phyloP scores from a whole-genome alignment of 768 basidiomycete species.

The Paxillus ammoniavirescens region DNA sequence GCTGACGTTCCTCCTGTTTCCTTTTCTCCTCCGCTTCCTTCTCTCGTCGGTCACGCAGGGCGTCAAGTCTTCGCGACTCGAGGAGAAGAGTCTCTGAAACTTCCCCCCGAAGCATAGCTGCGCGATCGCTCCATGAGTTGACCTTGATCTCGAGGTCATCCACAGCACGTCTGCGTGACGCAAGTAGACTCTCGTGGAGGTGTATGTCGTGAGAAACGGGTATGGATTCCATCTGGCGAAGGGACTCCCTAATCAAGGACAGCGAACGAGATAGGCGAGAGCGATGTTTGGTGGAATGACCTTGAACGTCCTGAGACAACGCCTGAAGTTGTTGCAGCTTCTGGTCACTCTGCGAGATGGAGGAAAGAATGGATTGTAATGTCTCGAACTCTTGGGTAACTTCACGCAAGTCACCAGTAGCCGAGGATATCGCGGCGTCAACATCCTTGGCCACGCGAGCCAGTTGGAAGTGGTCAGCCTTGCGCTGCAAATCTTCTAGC shows the following conservation, averaged over 20 bases:
- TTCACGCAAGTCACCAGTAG: conserved; percentile 37
- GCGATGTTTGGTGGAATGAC: conserved; percentile 33
- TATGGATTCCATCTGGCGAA: conserved; percentile 53
- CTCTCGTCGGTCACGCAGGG: conserved; percentile 29
- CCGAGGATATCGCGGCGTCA: conserved; percentile 41
- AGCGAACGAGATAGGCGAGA: conserved; percentile 45
- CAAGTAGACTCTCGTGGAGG: conserved; percentile 47
- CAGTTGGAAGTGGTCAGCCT: conserved; percentile 47
- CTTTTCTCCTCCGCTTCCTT: conserved; percentile 25
- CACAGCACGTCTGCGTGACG: conserved; percentile 46
- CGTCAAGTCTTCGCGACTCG: conserved; percentile 43
- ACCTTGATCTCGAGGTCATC: conserved; percentile 52
- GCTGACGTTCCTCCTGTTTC: conserved; percentile 15
- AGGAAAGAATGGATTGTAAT: conserved; percentile 37
- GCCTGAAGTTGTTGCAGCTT: conserved; percentile 35
- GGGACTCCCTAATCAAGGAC: conserved; percentile 51
- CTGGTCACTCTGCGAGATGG: conserved; percentile 24
- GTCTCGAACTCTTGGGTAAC: conserved; percentile 40
- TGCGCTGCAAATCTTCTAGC: conserved; percentile 47
- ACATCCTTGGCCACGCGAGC: conserved; percentile 53
- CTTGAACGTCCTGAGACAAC: conserved; percentile 38
- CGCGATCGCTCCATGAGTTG: conserved; percentile 46
- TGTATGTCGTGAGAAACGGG: conserved; percentile 42
- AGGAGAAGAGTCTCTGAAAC: conserved; percentile 40
- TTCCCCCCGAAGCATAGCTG: conserved; percentile 29